These are phyloP conservation scores for Litchi chinensis DNA, from an alignment of 345 rosid genomes.

Conservation along the genomic window DNA sequence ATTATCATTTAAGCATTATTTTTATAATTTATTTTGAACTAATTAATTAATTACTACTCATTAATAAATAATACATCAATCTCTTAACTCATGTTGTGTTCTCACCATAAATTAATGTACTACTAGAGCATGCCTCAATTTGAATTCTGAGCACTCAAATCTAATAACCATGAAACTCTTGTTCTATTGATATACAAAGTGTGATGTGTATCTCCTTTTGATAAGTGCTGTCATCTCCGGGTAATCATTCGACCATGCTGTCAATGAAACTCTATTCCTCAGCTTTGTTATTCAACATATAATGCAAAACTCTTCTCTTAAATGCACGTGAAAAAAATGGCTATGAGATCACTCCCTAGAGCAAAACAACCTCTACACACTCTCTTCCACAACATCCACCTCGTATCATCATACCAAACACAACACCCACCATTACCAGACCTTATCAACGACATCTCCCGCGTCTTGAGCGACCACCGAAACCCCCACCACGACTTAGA, in stretches of 20 bases:
- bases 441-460: slow-evolving; percentile 71
- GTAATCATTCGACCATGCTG: too few species aligned
- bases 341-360: slow-evolving; percentile 31
- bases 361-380: neutral
- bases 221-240: too few species aligned
- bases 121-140: too few species aligned
- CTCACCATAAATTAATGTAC: too few species aligned
- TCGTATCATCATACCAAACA: slow-evolving; percentile 26
- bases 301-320: neutral
- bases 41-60: too few species aligned
- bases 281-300: neutral
- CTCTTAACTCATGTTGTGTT: too few species aligned
- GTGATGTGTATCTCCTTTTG: too few species aligned
- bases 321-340: slow-evolving; percentile 23
- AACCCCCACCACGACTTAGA: slow-evolving; percentile 78
- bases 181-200: too few species aligned
- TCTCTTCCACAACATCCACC: slow-evolving; percentile 24
- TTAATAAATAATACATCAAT: too few species aligned
- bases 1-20: too few species aligned
- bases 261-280: neutral
- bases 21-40: too few species aligned
- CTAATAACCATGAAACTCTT: neutral
- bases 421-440: slow-evolving; percentile 33
- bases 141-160: too few species aligned
- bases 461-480: slow-evolving; percentile 74